Evolutionary conservation across 169 alveolate genomes (phyloP), one percentile per base, ranked within the genome.

Genomic region (Toxoplasma gondii): DNA sequence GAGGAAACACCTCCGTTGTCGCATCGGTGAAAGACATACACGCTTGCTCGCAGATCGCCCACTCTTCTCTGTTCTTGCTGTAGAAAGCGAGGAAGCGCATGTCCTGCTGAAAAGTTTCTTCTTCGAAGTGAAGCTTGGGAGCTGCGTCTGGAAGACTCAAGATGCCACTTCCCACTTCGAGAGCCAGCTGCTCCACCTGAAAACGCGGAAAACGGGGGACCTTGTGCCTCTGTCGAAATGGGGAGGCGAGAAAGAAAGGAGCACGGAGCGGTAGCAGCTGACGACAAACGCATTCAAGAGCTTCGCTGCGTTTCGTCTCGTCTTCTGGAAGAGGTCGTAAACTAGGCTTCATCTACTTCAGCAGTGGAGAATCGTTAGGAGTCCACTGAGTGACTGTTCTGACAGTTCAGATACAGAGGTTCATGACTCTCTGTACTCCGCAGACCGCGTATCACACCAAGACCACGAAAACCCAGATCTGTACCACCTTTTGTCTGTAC

Each of bases 61-160:
- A 98, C 91, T 98, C 99, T 58, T 96, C 97, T 36, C 99, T 88
- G 91, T 97, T 98, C 87, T 96, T 97, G 64, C 98, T 95, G 88
- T 96, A 97, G 82, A 98, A 92, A 27, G 98, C 98, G 81, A 97
- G 91, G 82, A 97, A 93, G 38, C 96, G 91, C 38, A 95, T 0
- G 39, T 54, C 88, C 88, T 82, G 7, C 54, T 53, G 74, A 36
- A 81, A 41, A 19, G 34, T 45, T 67, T 78, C 86, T 19, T 94
- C 94, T 7, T 39, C 82, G 39, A 92, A 94, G 36, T 12, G 31
- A 16, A 58, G 88, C 69, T 29, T 58, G 45, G 93, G 88, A 34
- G 91, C 91, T 12, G 88, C 64, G 58, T 91, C 94, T 5, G 69
- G 87, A 22, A 53, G 58, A 74, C 81, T 86, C 44, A 93, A 39